Evolutionary conservation across 179 eudicot species (phyloP), one percentile per base, ranked within the genome.

Genomic region (Beta corolliflora): DNA sequence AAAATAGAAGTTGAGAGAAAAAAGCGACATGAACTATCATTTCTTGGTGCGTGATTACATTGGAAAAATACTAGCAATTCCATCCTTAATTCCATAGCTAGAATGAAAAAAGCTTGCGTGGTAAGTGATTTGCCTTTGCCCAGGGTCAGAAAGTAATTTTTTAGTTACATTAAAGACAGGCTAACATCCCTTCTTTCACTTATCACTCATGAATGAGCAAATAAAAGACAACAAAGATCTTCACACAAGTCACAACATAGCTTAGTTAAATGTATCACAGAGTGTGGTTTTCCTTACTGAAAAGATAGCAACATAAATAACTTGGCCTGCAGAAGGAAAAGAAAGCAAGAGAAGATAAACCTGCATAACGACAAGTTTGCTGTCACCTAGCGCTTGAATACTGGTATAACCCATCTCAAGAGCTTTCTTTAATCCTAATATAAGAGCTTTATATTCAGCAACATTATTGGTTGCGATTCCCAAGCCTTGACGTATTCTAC

Each of bases 351-450:
- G 71, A 31, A 54, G 48, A n/a, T 5, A 73, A 66, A 96, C 99
- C 99, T 96, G 99, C 98, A 91, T 91, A 89, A 93, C 92, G 77
- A 96, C 97, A 59, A 96, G 99, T 84, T 94, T 94, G 83, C 97
- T 94, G 89, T 96, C 98, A 16, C 99, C 99, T 76, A 77, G 74
- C 64, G 89, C 96, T 73, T 82, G 89, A 85, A 96, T 85, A 81
- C 83, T 88, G 59, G 90, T 90, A 83, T 89, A 96, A 25, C 99
- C 99, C 89, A 93, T 90, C 75, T 84, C 84, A 60, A 93, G 91
- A 78, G 99, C 99, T 84, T 82, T 89, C 86, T 83, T 92, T 86
- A 96, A 79, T 61, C 99, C 99, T 72, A 96, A 88, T 78, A 96
- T 94, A 80, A 94, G 77, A 79, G 93, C 96, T 74, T 91, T 88